Evolutionary conservation across 2,329 filamentous ascomycete species (phyloP).

Genomic region (Aphanocladium album): DNA sequence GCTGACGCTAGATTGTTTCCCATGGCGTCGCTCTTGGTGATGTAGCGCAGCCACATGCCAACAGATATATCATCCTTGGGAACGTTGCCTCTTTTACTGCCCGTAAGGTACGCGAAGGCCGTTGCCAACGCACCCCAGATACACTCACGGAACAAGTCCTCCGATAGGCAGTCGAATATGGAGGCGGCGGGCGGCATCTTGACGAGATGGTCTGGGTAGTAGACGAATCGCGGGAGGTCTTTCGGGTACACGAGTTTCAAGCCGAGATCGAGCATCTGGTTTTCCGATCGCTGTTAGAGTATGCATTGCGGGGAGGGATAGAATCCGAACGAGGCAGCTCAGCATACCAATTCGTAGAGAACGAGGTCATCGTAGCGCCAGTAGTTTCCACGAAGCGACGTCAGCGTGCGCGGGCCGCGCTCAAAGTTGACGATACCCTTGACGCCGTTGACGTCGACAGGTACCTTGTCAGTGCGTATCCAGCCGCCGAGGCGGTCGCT

Average conservation of each 20-base stretch:
- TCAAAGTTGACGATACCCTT: conserved; percentile 66
- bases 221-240: conserved; percentile 62
- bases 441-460: conserved; percentile 52
- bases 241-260: conserved; percentile 45
- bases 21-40: conserved; percentile 32
- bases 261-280: conserved; percentile 31
- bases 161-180: conserved; percentile 23
- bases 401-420: conserved; percentile 73
- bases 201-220: conserved; percentile 72
- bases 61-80: conserved; percentile 28
- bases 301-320: too few species aligned
- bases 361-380: conserved; percentile 56
- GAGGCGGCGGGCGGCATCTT: conserved; percentile 26
- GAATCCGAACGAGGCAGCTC: background rate
- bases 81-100: background rate
- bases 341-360: conserved; percentile 64
- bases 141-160: conserved; percentile 30
- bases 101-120: background rate
- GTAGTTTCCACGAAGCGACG: conserved; percentile 40
- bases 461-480: conserved; percentile 63
- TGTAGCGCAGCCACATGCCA: conserved; percentile 30
- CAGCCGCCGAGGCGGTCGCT: conserved; percentile 71
- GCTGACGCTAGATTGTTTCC: conserved; percentile 73
- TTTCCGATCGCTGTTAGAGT: too few species aligned
- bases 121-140: conserved; percentile 22